Base-by-base conservation (phyloP, 495 filamentous ascomycete genomes). In the Pseudomonodictys pantanalensis region DNA sequence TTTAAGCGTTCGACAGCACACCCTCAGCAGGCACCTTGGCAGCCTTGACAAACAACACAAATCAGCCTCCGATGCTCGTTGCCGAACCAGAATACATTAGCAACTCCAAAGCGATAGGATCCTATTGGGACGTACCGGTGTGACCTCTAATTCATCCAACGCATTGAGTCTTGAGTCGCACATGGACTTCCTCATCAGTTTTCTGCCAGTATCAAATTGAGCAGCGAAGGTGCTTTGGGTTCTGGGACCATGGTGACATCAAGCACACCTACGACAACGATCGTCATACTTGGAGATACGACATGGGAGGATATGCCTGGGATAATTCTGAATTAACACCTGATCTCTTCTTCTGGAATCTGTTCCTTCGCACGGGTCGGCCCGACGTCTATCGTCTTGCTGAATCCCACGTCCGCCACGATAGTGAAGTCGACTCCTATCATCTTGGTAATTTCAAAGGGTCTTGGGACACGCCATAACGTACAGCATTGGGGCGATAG, bases 171-270 rank as follows among this genome's bases (percentile, higher is more conserved):
- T 58, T 2, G 54, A 58, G 20, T 48, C 54, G 2, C 43, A 58
- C 30, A 20, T 58, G 9, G 54, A 58, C 54, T 58, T 58, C 22
- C 54, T 58, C 18, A 42, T 49, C 15, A 32, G 49, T 2, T n/a
- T 58, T 58, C 44, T 58, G 49, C 22, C 2, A 25, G 20, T 29
- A 50, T 11, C 54, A 58, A 24, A 42, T 50, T 30, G 54, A 58
- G 54, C 54, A 58, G 26, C 54, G 54, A 15, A 22, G 54, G 22
- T 58, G 44, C 24, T 58, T 49, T 23, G 54, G 54, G 3, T 58
- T 58, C 54, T 58, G 54, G 54, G 54, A 58, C 41, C 54, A 58
- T 18, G 54, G 54, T 29, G 54, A 58, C 32, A 58, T 58, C 29
- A 43, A 26, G 44, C 54, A 58, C 45, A 42, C 3, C 39, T 58